phyloP scores from a whole-genome alignment of 331 rosid species.

The Pyracantha coccinea region DNA sequence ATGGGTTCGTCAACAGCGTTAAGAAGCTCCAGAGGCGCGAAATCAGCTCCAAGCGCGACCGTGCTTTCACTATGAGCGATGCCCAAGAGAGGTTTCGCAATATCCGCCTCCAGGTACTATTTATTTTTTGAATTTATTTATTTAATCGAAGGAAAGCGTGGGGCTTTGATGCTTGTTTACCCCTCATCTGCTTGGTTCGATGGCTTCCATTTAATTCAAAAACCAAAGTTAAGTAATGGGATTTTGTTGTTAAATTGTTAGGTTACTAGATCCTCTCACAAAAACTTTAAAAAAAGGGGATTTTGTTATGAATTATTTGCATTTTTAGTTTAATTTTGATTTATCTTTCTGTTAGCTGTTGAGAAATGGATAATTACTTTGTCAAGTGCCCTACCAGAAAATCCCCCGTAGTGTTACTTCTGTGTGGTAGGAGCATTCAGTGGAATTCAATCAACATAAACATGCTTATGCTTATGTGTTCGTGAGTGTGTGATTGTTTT shows the following conservation, averaged over 20 bases:
- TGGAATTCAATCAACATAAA: background rate
- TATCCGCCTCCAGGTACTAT: conserved; percentile 74
- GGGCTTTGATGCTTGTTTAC: background rate
- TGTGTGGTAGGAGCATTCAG: no score
- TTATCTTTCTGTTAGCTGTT: background rate
- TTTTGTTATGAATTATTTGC: background rate
- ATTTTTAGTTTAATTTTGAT: background rate
- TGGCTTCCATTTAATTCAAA: background rate
- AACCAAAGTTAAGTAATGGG: background rate
- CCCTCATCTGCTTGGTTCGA: background rate
- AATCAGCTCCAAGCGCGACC: conserved; percentile 92
- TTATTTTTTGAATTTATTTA: background rate
- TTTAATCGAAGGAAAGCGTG: background rate
- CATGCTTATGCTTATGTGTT: background rate
- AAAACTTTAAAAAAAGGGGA: no score
- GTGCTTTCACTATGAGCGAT: conserved; percentile 92
- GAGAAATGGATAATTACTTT: background rate
- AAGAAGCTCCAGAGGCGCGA: conserved; percentile 98
- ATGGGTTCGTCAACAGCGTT: conserved; percentile 89
- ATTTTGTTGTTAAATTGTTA: background rate
- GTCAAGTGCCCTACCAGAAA: background rate
- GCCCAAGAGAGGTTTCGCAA: conserved; percentile 96
- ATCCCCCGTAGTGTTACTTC: no score
- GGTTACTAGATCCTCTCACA: background rate
- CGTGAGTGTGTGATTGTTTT: background rate